Conservation (phyloP, 1,139 yeast genomes). For the Schizosaccharomyces versatilis region DNA sequence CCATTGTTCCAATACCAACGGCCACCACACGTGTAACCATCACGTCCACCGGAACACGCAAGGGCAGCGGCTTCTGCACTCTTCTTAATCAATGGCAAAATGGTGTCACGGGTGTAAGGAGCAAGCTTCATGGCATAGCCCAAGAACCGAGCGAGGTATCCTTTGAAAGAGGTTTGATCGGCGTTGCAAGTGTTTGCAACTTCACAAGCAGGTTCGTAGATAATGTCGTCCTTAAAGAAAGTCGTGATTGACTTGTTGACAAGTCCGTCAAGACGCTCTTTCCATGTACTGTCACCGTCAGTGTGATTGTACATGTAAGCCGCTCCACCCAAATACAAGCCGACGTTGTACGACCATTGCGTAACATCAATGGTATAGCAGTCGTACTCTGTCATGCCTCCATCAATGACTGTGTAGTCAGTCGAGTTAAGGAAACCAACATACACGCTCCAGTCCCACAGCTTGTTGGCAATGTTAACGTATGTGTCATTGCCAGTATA, state of each 20-base stretch:
- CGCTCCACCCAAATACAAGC: constrained; percentile 47
- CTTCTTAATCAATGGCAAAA: constrained; percentile 26
- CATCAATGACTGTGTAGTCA: constrained; percentile 37
- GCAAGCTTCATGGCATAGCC: constrained; percentile 38
- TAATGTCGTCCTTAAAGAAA: constrained; percentile 26
- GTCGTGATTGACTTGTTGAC: constrained; percentile 28
- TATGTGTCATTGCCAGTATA: constrained; percentile 45
- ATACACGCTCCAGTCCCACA: constrained; percentile 48
- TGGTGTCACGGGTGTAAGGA: constrained; percentile 28
- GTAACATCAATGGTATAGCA: constrained; percentile 33
- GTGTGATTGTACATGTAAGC: constrained; percentile 53
- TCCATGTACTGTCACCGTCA: constrained; percentile 32
- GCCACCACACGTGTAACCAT: constrained; percentile 58
- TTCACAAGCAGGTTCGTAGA: constrained; percentile 57
- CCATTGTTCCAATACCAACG: constrained; percentile 49
- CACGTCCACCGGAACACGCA: constrained; percentile 52
- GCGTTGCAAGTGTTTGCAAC: constrained; percentile 34
- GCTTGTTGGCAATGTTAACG: constrained; percentile 40
- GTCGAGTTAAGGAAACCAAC: constrained; percentile 25
- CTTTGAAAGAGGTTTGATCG: constrained; percentile 63
- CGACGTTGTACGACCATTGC: constrained; percentile 69
- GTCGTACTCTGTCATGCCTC: constrained; percentile 37
- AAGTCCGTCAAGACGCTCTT: constrained; percentile 28
- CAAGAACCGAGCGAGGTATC: constrained; percentile 43
- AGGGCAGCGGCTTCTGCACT: constrained; percentile 48